These are phyloP conservation scores for Cucumis cinereus DNA, from an alignment of 306 rosid species.

Conservation along the genomic window DNA sequence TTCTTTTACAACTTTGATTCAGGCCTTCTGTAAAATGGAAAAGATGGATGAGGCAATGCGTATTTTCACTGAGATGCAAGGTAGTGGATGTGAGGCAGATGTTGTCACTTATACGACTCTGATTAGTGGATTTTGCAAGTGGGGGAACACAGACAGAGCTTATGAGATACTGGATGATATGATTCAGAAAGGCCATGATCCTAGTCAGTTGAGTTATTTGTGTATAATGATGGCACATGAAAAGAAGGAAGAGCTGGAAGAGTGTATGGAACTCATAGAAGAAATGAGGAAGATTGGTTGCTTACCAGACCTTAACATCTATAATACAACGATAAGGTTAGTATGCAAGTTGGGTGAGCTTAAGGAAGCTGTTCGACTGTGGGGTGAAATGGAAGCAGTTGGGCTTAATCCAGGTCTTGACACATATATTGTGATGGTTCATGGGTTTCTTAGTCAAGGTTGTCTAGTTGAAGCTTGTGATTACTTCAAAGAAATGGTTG, in stretches of 20 bases:
- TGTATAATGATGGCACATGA: constrained; percentile 64
- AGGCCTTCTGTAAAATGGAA: constrained; percentile 52
- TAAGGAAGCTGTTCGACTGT: constrained; percentile 51
- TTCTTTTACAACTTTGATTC: constrained; percentile 60
- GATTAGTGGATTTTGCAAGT: constrained; percentile 69
- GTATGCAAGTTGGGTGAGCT: constrained; percentile 72
- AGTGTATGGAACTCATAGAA: constrained; percentile 50
- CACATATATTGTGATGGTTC: constrained; percentile 69
- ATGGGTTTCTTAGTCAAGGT: constrained; percentile 62
- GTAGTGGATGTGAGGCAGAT: constrained; percentile 60
- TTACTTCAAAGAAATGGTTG: constrained; percentile 68
- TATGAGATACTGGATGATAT: constrained; percentile 66
- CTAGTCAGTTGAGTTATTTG: constrained; percentile 51
- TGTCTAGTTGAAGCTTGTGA: constrained; percentile 67
- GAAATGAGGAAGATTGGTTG: constrained; percentile 75
- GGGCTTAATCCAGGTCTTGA: constrained; percentile 50
- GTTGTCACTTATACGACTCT: constrained; percentile 56
- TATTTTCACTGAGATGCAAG: constrained; percentile 56
- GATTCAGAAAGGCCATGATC: constrained; percentile 51
- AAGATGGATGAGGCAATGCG: constrained; percentile 73
- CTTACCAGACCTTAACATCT: constrained; percentile 48
- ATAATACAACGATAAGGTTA: constrained; percentile 58
- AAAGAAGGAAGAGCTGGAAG: constrained; percentile 81
- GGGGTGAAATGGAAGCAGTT: constrained; percentile 62
- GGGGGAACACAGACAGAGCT: constrained; percentile 61